Percentiles rank a stretch among this genome's conserved stretches.
Conservation (phyloP, 441 rosid genomes). For the Capsella rubella region DNA sequence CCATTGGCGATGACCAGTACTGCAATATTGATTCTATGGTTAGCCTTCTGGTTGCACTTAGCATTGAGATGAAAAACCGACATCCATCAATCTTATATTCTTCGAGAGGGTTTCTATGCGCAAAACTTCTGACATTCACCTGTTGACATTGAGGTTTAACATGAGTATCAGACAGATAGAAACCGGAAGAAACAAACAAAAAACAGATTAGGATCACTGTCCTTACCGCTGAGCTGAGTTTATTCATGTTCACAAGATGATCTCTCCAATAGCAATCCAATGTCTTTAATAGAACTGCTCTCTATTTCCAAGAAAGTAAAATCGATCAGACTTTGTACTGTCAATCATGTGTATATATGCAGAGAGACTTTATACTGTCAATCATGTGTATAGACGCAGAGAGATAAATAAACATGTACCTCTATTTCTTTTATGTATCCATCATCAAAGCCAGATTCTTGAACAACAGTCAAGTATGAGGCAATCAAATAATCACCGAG, state of each 20-base stretch:
- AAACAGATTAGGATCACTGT: slow-evolving; percentile 19
- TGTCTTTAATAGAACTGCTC: slow-evolving; percentile 88
- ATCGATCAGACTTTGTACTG: slow-evolving; percentile 3
- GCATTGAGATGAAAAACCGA: slow-evolving; percentile 95
- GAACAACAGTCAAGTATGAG: slow-evolving; percentile 65
- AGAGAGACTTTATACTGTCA: neutral
- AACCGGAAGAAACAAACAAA: slow-evolving; percentile 4
- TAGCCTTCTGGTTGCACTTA: slow-evolving; percentile 88
- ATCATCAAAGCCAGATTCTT: slow-evolving; percentile 84
- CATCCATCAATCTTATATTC: slow-evolving; percentile 98
- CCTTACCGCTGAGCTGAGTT: slow-evolving; percentile 88
- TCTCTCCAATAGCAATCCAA: slow-evolving; percentile 95
- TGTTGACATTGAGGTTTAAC: slow-evolving; percentile 42
- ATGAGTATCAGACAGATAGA: slow-evolving; percentile 34
- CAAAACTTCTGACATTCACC: slow-evolving; percentile 97
- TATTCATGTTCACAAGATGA: slow-evolving; percentile 95
- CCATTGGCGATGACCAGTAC: slow-evolving; percentile 86
- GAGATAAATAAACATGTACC: slow-evolving; percentile 44
- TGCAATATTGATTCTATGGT: slow-evolving; percentile 81
- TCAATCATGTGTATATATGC: neutral
- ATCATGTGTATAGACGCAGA: neutral
- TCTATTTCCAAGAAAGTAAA: slow-evolving; percentile 52
- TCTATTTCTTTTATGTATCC: slow-evolving; percentile 87
- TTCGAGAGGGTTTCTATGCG: slow-evolving; percentile 96
- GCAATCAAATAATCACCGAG: slow-evolving; percentile 90